Percentiles rank a stretch among this genome's conserved stretches.
phyloP scores from a whole-genome alignment of 1,139 yeast species.

The Casaregolazyma suthepensis region DNA sequence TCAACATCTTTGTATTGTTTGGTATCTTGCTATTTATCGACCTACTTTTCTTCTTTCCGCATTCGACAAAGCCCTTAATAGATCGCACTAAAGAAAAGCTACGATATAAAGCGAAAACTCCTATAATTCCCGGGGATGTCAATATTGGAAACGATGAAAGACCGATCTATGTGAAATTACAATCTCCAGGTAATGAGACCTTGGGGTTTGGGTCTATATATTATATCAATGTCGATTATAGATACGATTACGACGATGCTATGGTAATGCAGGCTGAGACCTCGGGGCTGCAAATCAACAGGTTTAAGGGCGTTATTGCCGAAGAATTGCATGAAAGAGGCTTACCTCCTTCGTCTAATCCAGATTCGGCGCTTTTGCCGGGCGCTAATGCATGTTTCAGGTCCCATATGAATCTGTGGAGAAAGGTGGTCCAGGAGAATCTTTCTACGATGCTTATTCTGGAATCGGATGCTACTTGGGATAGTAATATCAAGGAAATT shows the following conservation, averaged over 20 bases:
- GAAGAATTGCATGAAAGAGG: slow-evolving; percentile 11
- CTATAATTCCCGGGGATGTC: neutral
- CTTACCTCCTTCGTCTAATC: slow-evolving; percentile 12
- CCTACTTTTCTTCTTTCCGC: neutral
- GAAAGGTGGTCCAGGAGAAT: slow-evolving; percentile 12
- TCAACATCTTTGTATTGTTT: neutral
- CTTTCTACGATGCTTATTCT: slow-evolving; percentile 13
- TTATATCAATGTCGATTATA: slow-evolving; percentile 15
- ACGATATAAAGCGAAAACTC: neutral
- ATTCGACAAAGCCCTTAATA: neutral
- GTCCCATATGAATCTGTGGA: slow-evolving; percentile 16
- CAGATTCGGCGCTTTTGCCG: neutral
- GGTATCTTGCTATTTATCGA: neutral
- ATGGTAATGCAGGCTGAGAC: slow-evolving; percentile 13
- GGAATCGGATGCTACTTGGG: slow-evolving; percentile 19
- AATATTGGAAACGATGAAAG: neutral
- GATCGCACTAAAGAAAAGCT: neutral
- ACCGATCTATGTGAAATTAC: neutral
- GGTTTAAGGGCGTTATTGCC: slow-evolving; percentile 10
- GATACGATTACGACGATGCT: slow-evolving; percentile 16
- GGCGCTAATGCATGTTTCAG: slow-evolving; percentile 12
- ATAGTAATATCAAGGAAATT: slow-evolving; percentile 11
- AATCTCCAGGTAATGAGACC: slow-evolving; percentile 16
- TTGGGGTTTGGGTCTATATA: slow-evolving; percentile 17
- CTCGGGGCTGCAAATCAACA: slow-evolving; percentile 10